phyloP scores from a whole-genome alignment of 2,329 filamentous ascomycete species.

The Aureobasidium sp. region DNA sequence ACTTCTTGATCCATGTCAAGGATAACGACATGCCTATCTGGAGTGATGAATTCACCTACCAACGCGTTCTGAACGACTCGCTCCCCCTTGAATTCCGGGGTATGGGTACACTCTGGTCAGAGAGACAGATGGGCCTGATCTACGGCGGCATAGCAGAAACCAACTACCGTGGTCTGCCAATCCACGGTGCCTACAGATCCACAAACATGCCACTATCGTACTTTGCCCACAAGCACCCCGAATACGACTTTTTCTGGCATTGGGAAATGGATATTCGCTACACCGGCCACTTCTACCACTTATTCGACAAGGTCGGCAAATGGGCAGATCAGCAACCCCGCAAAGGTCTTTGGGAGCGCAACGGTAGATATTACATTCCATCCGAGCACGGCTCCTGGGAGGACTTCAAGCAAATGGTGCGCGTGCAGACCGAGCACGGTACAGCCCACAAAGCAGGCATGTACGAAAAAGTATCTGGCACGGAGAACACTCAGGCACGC shows the following conservation, averaged over 20 bases:
- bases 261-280: slow-evolving; percentile 94
- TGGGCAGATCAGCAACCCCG: slow-evolving; percentile 65
- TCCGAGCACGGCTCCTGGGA: slow-evolving; percentile 63
- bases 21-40: slow-evolving; percentile 73
- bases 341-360: slow-evolving; percentile 70
- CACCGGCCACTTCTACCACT: slow-evolving; percentile 80
- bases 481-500: slow-evolving; percentile 30
- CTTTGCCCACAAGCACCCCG: slow-evolving; percentile 80
- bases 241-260: slow-evolving; percentile 89
- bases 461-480: slow-evolving; percentile 32
- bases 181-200: slow-evolving; percentile 63
- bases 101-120: slow-evolving; percentile 48
- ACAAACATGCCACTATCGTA: slow-evolving; percentile 92
- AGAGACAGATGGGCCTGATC: slow-evolving; percentile 49
- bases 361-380: slow-evolving; percentile 70
- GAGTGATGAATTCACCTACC: slow-evolving; percentile 67
- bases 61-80: slow-evolving; percentile 52
- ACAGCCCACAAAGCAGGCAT: slow-evolving; percentile 40
- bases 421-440: slow-evolving; percentile 52
- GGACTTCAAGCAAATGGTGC: slow-evolving; percentile 61
- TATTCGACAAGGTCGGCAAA: slow-evolving; percentile 59
- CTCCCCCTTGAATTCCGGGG: slow-evolving; percentile 44
- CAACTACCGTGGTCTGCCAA: slow-evolving; percentile 53
- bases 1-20: slow-evolving; percentile 80
- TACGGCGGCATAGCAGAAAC: slow-evolving; percentile 45